These are phyloP conservation scores for Candida dubliniensis DNA, from an alignment of 1,139 yeast species.

Conservation along the genomic window DNA sequence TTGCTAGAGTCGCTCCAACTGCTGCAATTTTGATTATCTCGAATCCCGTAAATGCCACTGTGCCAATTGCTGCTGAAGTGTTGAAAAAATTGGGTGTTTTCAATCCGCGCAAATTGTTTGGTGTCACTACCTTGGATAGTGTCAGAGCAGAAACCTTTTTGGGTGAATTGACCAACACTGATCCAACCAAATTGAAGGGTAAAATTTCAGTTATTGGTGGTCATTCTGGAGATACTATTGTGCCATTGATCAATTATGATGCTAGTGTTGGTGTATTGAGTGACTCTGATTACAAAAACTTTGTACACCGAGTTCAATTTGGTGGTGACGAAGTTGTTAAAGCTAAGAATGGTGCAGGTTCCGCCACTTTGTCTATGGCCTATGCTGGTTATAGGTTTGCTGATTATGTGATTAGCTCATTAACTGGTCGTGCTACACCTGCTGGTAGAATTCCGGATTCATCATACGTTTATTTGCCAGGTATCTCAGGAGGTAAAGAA, in stretches of 20 bases:
- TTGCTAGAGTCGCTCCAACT: slow-evolving; percentile 58
- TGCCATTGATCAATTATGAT: slow-evolving; percentile 46
- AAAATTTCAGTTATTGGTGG: slow-evolving; percentile 69
- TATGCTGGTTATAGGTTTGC: slow-evolving; percentile 73
- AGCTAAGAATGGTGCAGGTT: slow-evolving; percentile 76
- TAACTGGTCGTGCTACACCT: slow-evolving; percentile 25
- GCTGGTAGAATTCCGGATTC: slow-evolving; percentile 45
- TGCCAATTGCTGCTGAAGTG: slow-evolving; percentile 73
- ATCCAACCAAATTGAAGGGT: slow-evolving; percentile 43
- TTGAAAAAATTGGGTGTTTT: slow-evolving; percentile 61
- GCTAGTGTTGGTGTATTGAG: slow-evolving; percentile 31
- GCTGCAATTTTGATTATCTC: slow-evolving; percentile 69
- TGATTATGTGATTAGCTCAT: slow-evolving; percentile 47
- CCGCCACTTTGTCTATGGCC: slow-evolving; percentile 79
- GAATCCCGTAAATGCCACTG: slow-evolving; percentile 75
- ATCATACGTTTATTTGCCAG: slow-evolving; percentile 61
- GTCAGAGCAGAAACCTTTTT: slow-evolving; percentile 70
- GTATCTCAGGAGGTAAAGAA: slow-evolving; percentile 50
- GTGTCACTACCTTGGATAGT: slow-evolving; percentile 71
- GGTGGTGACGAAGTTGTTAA: slow-evolving; percentile 82
- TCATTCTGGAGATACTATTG: slow-evolving; percentile 76
- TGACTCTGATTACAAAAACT: slow-evolving; percentile 35
- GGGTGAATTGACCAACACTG: slow-evolving; percentile 39
- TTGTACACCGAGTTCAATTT: slow-evolving; percentile 64
- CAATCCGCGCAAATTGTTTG: slow-evolving; percentile 65